Evolutionary conservation across 1,139 yeast genomes (phyloP), one percentile per base, ranked within the genome.

Genomic region (Nadsonia starkeyi-henricii): DNA sequence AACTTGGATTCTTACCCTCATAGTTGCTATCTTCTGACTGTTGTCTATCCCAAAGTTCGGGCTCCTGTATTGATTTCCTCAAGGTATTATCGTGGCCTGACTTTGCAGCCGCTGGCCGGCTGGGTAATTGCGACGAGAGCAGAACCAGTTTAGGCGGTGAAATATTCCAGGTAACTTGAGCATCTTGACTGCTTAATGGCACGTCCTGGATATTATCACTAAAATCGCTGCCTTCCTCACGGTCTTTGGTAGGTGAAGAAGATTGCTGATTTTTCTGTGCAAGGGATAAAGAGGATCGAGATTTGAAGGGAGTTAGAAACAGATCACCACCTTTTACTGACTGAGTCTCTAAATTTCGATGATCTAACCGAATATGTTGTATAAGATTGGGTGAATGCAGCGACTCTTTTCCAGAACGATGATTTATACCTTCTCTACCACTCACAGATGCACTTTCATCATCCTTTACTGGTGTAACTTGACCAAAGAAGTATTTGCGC

Each of bases 141-240:
- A 41, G 15, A 41, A 20, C 28, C 3, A 21, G 43, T 41, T 41
- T 41, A 12, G 43, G 43, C 15, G 43, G 43, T 43, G 49, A 47
- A 47, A 47, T 43, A 39, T 47, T 47, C 44, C 44, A 41, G 21
- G 33, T 45, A 43, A 39, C 43, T 42, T 46, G 39, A 33, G 39
- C 39, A 33, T 33, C 39, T 15, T 33, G 39, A n/a, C 39, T 33
- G 12, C 39, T 33, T 4, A 7, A 12, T 26, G 39, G 17, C 4
- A 33, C 12, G 4, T 33, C 17, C 17, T 3, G 15, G 17, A 12
- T 33, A 15, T 13, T 33, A 9, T 33, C 39, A 33, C 17, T 33
- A 33, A 13, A 33, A 33, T n/a, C 39, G 17, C 15, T 33, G 12
- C 5, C 5, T n/a, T 33, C 39, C 4, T 33, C 39, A 13, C 17